phyloP scores from a whole-genome alignment of 768 basidiomycete genomes.

The Lactifluus pinguis region DNA sequence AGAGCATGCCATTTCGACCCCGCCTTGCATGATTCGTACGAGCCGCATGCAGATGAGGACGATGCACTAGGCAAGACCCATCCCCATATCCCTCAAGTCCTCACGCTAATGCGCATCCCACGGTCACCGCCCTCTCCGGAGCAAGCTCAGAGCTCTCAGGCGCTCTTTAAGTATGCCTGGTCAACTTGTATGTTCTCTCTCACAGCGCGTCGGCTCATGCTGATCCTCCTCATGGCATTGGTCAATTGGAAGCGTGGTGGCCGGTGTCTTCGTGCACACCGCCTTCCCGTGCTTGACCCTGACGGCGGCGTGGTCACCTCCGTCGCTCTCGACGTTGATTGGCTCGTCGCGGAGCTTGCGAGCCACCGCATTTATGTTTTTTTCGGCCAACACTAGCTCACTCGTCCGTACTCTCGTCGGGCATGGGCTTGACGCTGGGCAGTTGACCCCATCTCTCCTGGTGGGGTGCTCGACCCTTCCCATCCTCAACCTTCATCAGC shows the following conservation, averaged over 20 bases:
- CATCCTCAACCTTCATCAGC: not conserved
- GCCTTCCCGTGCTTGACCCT: conserved; percentile 23
- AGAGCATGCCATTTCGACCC: conserved; percentile 10
- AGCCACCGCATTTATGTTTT: conserved; percentile 77
- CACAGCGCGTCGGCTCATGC: not conserved
- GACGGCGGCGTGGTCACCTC: conserved; percentile 76
- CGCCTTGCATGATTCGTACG: not conserved
- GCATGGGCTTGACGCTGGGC: conserved; percentile 88
- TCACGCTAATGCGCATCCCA: not conserved
- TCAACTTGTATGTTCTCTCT: conserved; percentile 12
- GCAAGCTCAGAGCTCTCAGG: not conserved
- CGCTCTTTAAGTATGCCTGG: conserved; percentile 18
- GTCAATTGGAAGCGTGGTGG: conserved; percentile 22
- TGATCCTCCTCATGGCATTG: not conserved
- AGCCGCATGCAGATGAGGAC: conserved; percentile 1
- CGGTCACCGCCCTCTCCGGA: not conserved
- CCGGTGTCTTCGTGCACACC: conserved; percentile 15
- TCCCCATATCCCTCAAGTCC: not conserved
- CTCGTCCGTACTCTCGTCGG: conserved; percentile 71
- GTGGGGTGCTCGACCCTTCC: conserved; percentile 31
- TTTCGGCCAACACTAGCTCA: conserved; percentile 69
- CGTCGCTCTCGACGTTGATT: conserved; percentile 71
- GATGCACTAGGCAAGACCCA: not conserved
- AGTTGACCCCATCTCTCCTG: conserved; percentile 64
- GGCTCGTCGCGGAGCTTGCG: conserved; percentile 84